Percentiles rank a stretch among this genome's conserved stretches.
These are phyloP conservation scores for Vanrija sp. DNA, from an alignment of 1,284 basidiomycete genomes.

Conservation along the genomic window DNA sequence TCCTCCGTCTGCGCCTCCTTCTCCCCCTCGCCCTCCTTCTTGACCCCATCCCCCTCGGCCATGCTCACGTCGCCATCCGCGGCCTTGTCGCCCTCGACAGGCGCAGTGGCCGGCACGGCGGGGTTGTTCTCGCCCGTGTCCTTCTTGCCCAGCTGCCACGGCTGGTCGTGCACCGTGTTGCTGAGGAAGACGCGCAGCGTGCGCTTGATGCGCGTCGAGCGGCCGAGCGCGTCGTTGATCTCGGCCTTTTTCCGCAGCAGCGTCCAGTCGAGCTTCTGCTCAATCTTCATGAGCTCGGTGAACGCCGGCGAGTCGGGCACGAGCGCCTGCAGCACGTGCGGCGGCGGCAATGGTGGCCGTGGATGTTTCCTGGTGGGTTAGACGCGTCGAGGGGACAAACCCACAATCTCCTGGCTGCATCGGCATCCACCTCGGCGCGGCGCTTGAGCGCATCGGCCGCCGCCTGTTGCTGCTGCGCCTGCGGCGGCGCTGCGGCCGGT, in stretches of 20 bases:
- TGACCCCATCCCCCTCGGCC: constrained; percentile 29
- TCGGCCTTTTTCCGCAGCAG: constrained; percentile 85
- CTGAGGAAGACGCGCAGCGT: constrained; percentile 84
- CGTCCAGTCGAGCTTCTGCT: constrained; percentile 92
- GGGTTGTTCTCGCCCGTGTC: constrained; percentile 27
- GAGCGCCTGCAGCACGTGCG: constrained; percentile 43
- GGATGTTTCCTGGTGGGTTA: constrained; percentile 27
- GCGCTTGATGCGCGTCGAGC: constrained; percentile 56
- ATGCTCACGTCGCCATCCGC: constrained; percentile 16
- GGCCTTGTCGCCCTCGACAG: constrained; percentile 3
- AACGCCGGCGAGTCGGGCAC: constrained; percentile 82
- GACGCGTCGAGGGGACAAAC: neutral
- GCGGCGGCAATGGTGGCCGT: constrained; percentile 45
- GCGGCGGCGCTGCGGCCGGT: neutral
- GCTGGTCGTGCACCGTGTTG: constrained; percentile 80
- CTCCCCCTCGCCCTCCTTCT: neutral
- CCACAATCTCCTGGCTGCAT: constrained; percentile 13
- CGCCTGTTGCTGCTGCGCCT: neutral
- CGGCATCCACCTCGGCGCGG: constrained; percentile 15
- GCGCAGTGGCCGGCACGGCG: neutral
- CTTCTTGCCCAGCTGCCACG: constrained; percentile 60
- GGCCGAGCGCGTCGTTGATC: constrained; percentile 70
- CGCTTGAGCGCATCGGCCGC: constrained; percentile 11
- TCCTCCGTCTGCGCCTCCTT: neutral
- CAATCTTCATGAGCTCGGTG: constrained; percentile 77